These are phyloP conservation scores for Corynascus novoguineensis DNA, from an alignment of 495 filamentous ascomycete species.

Conservation along the genomic window DNA sequence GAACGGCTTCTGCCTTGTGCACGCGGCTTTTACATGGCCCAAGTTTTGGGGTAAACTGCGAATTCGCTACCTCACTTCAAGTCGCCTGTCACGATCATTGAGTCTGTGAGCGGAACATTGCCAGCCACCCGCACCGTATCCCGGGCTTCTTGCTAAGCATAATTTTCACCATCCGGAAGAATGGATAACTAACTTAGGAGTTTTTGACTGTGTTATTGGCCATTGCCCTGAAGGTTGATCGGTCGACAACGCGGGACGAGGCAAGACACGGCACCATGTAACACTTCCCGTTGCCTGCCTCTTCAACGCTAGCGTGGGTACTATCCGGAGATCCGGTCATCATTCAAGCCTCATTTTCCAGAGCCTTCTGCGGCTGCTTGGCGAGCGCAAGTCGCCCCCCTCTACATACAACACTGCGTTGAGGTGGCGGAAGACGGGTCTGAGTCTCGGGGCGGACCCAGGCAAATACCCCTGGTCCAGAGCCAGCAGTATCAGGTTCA, in stretches of 20 bases:
- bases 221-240: not conserved
- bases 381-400: not conserved
- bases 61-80: not conserved
- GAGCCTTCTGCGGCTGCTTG: not conserved
- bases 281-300: not conserved
- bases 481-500: constrained; percentile 2
- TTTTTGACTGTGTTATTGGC: constrained; percentile 2
- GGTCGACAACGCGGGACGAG: not conserved
- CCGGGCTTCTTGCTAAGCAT: constrained; percentile 1
- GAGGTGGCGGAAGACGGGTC: not conserved
- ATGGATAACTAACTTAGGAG: too few relatives aligned
- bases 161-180: not conserved
- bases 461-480: not conserved
- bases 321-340: too few relatives aligned
- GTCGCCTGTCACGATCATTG: not conserved
- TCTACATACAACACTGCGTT: too few relatives aligned
- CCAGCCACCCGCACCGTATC: constrained; percentile 25
- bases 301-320: not conserved
- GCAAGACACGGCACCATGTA: not conserved
- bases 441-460: not conserved
- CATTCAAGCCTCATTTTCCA: not conserved
- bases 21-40: too few relatives aligned
- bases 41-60: not conserved
- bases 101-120: not conserved
- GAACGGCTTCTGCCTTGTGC: not conserved